Base-by-base conservation (phyloP, 176 grass and related monocot genomes). In the Zoysia japonica region DNA sequence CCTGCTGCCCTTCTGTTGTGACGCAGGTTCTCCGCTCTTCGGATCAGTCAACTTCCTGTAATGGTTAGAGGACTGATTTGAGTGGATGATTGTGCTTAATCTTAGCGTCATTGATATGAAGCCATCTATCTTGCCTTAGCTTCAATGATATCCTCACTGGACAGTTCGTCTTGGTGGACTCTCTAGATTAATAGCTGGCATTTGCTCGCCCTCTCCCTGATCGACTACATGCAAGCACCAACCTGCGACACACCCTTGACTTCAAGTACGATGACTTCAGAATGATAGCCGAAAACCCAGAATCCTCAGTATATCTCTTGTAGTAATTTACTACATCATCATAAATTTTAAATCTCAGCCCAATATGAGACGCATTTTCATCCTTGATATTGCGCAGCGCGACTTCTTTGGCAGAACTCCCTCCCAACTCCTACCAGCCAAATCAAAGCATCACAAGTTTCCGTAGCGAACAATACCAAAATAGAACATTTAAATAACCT, bases 41-140 rank as follows among this genome's bases (percentile, higher is more conserved):
- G 89, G 83, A 89, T 92, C 81, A 69, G 87, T 77, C 79, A 92
- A 66, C 61, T 94, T 90, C 49, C 83, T 87, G 68, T 90, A 90
- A 80, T 88, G 82, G 67, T 82, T 93, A 77, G 89, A 78, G 10
- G 88, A 87, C 15, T 93, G 96, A 57, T 93, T 82, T 17, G 28
- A 91, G 70, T 52, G 74, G 81, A 93, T 99, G 96, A 67, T 99
- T 99, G 83, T 99, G 96, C 12, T 99, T 88, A 3, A 95, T 85
- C 79, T 89, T 81, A 74, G 80, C 76, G 19, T 88, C 87, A 54
- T 86, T 84, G 14, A 95, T 80, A 85, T 99, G 96, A 75, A 99
- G 82, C 73, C 93, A 93, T 47, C 96, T 89, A 72, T 99, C 96
- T 75, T 88, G 85, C 88, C 90, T 83, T 63, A 99, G 75, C 75